Base-by-base conservation (phyloP, 495 filamentous ascomycete genomes). In the Xylaria longipes region DNA sequence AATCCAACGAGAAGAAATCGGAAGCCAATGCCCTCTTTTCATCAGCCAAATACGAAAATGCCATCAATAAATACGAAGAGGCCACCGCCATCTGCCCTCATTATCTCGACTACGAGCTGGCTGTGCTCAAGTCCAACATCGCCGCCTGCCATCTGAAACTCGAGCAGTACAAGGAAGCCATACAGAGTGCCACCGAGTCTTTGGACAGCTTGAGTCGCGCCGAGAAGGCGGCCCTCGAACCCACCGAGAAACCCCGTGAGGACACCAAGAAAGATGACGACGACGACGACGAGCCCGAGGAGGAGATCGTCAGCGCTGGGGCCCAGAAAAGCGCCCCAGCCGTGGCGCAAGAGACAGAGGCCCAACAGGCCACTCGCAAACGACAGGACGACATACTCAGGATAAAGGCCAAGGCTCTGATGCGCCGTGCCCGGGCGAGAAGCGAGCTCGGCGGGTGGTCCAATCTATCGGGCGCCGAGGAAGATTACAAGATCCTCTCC, bases 131-230 rank as follows among this genome's bases (percentile, higher is more conserved):
- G 41, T 92, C 90, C 80, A 98, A 98, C 82, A 89, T 97, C 70
- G 87, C 95, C 5, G 96, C 94, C n/a, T 97, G 93, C 77, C 90
- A 97, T 71, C 77, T 98, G 71, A 97, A 97, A 78, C 84, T 97
- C 3, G 86, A 90, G 58, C 92, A 95, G 70, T 97, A 94, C 91
- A 96, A 96, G 72, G 90, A 91, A 11, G 93, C 94, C 7, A 85
- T 95, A 52, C 90, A 91, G 39, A 82, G 87, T 25, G 95, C 96
- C 17, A 92, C 88, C 0, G 83, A 87, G 7, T 91, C 93, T 27
- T 79, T 99, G 5, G 91, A 95, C 22, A 84, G 87, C 3, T 81
- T 97, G 20, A 90, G 92, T 64, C 86, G 88, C 39, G 74, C 94
- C 4, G 82, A 74, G 66, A 82, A 65, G 27, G 63, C 72, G 20